Base-by-base conservation (phyloP, 352 stramenopile genomes). In the Globisporangium polare region DNA sequence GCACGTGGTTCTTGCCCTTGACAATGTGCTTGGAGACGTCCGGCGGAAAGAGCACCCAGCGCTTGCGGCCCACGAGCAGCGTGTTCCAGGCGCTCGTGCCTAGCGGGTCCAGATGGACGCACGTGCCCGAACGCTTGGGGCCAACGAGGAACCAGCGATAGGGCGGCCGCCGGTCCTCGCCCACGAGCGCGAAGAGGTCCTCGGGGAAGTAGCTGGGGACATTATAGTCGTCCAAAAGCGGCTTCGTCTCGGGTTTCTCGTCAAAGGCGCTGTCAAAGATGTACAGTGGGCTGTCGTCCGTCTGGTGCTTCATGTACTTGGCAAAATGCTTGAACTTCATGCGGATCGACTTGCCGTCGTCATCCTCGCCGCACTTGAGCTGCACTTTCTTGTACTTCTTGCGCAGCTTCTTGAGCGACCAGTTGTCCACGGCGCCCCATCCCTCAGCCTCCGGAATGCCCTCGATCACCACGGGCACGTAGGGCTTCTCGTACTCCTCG, bases 181-280 rank as follows among this genome's bases (percentile, higher is more conserved):
- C 80, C 4, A 95, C 77, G 53, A 90, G 68, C 49, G 88, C 83
- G 58, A 97, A 92, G 8, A 97, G 80, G 49, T 95, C 86, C 47
- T 94, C 79, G 0, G 72, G 67, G 45, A 96, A 94, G 64, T 96
- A 97, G 31, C 73, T 73, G 1, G 86, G 87, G 24, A 94, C 83
- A 0, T 68, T 74, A 68, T 95, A 96, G 65, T 95, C 88, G 3
- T 71, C 63, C 2, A 93, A 67, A 42, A 93, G 68, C 37, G 77
- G 73, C 56, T 93, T 92, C 29, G 83, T 93, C 51, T 90, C 83
- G 41, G 77, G 65, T 65, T 94, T 68, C 74, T 90, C 65, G 75
- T 94, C 89, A 67, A 98, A 98, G 2, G 83, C 90, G 69, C 92
- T 95, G 86, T 99, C 96, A 65, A 99, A 99, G n/a, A 99, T 86